Base-by-base conservation (phyloP, 176 grass and related monocot genomes). In the Urochloa ruziziensis region DNA sequence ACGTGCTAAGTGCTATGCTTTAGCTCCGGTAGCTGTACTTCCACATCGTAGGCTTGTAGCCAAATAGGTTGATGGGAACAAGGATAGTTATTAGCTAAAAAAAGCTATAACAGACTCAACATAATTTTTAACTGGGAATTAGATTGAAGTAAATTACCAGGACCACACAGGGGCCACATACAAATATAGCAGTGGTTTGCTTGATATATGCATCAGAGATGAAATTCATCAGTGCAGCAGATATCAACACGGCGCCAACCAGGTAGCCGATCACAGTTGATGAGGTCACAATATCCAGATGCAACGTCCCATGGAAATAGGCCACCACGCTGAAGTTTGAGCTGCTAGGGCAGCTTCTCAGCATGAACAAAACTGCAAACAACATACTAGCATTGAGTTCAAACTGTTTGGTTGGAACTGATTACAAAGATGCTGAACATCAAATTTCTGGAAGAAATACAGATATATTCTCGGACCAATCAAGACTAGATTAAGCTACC, bases 271-370 rank as follows among this genome's bases (percentile, higher is more conserved):
- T 88, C 66, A 83, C 2, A 7, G 86, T 53, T 56, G 86, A 73
- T 29, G 86, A 88, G 65, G 56, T 88, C 27, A 83, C 86, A 64
- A 83, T 88, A 65, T 83, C 80, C 46, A 83, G 66, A 88, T 88
- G 65, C 58, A 83, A 70, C 19, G 47, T 84, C 27, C 66, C 28
- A 23, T 79, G 27, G 27, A 88, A 79, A 83, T 88, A 88, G 16
- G 46, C 80, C 74, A 79, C 86, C 14, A 88, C 6, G 24, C 74
- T 84, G 80, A 88, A 88, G 86, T 88, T 88, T 57, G 86, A 81
- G 19, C 74, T 84, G 58, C n/a, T 88, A 25, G 86, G 28, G 16
- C 86, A 73, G 49, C 80, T 88, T 44, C 86, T 36, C 23, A 88
- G 23, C 47, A 47, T 3, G 27, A 73, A 35, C 66, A 83, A 40